Conservation (phyloP, 2,329 filamentous ascomycete genomes). For the Colletotrichum musicola region DNA sequence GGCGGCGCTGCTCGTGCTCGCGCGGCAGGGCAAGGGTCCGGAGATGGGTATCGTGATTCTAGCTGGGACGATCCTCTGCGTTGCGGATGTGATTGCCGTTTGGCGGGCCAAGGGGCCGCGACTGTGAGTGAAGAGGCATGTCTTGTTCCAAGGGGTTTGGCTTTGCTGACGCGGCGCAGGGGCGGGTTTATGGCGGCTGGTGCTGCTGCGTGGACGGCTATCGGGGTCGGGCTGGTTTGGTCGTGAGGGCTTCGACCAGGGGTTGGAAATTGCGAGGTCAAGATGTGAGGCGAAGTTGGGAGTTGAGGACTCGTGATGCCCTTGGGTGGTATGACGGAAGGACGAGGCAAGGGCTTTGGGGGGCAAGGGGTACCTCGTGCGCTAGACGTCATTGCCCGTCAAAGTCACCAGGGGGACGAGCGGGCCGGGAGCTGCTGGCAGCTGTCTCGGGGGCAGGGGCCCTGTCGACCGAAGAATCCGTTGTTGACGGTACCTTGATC, state of each 20-base stretch:
- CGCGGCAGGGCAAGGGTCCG: constrained; percentile 21
- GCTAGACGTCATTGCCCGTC: not conserved
- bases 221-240: constrained; percentile 15
- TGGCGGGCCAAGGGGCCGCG: constrained; percentile 15
- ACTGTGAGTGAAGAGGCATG: constrained; percentile 28
- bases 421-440: not conserved
- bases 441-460: constrained; percentile 9
- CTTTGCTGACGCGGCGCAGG: constrained; percentile 12
- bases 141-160: too few species aligned
- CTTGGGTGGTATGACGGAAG: constrained; percentile 8
- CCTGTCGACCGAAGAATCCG: not conserved
- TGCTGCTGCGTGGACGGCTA: constrained; percentile 1
- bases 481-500: not conserved
- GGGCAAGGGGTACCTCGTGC: constrained; percentile 2
- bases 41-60: constrained; percentile 42
- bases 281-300: not conserved
- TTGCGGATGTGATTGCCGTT: constrained; percentile 34
- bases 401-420: not conserved
- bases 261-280: not conserved
- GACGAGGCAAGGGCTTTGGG: not conserved
- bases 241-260: not conserved
- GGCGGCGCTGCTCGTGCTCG: constrained; percentile 36
- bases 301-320: constrained; percentile 8
- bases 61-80: constrained; percentile 39
- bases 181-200: constrained; percentile 13